These are phyloP conservation scores for Calonectria hongkongensis DNA, from an alignment of 2,329 filamentous ascomycete species.

Conservation along the genomic window DNA sequence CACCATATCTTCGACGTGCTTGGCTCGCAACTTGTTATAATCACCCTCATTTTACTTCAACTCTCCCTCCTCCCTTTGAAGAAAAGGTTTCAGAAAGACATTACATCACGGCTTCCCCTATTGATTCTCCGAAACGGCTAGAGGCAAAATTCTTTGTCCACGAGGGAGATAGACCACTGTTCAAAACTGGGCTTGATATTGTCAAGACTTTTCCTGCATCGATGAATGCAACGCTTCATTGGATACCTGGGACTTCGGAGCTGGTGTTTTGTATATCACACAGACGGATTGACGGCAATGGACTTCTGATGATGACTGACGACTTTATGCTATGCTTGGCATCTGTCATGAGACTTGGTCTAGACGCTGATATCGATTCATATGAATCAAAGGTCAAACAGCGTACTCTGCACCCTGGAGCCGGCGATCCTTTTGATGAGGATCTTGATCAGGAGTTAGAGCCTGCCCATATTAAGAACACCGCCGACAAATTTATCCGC, in stretches of 20 bases:
- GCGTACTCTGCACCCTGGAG: not conserved
- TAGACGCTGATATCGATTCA: not conserved
- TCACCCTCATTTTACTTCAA: conserved; percentile 3
- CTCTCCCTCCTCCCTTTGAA: not conserved
- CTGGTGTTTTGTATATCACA: not conserved
- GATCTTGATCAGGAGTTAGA: not conserved
- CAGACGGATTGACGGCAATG: not conserved
- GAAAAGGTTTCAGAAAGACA: not conserved
- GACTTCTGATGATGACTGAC: not conserved
- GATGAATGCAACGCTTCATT: conserved; percentile 2
- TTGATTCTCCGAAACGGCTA: not conserved
- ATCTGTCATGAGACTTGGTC: conserved; percentile 4
- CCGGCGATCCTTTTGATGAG: not conserved
- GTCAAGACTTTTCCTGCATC: conserved; percentile 5
- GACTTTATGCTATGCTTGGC: not conserved
- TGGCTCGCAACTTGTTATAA: not conserved
- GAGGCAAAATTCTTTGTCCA: not conserved
- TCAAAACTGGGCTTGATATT: not conserved
- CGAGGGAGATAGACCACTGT: not conserved
- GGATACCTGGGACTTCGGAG: conserved; percentile 2
- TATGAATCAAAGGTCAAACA: conserved; percentile 12
- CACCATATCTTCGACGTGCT: conserved; percentile 1
- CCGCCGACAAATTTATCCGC: not conserved
- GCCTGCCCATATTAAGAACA: not conserved
- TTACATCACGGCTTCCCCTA: not conserved